Evolutionary conservation across 2,329 filamentous ascomycete species (phyloP).

Genomic region (Peltaster fructicola): DNA sequence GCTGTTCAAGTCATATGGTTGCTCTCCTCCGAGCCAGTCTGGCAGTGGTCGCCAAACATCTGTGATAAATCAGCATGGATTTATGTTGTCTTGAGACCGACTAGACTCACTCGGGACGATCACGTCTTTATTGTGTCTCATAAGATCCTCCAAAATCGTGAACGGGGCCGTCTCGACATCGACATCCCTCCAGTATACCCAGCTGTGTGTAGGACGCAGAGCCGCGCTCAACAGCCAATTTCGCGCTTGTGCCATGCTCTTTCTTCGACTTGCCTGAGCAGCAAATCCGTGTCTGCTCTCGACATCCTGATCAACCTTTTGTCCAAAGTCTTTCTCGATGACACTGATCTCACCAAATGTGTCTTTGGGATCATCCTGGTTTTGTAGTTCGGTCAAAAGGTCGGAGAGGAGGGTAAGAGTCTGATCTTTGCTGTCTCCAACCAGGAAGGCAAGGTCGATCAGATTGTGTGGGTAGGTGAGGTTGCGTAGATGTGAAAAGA

Average conservation of each 20-base stretch:
- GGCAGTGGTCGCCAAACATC: slow-evolving; percentile 96
- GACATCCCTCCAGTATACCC: slow-evolving; percentile 98
- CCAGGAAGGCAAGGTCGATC: slow-evolving; percentile 89
- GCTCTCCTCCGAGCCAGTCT: slow-evolving; percentile 95
- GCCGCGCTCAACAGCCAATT: slow-evolving; percentile 95
- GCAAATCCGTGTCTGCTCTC: slow-evolving; percentile 96
- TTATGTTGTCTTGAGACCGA: no score
- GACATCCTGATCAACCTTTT: slow-evolving; percentile 93
- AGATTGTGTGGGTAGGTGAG: slow-evolving; percentile 94
- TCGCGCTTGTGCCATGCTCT: slow-evolving; percentile 92
- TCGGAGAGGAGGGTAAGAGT: slow-evolving; percentile 62
- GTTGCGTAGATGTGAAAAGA: slow-evolving; percentile 93
- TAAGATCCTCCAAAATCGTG: slow-evolving; percentile 91
- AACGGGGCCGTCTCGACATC: slow-evolving; percentile 95
- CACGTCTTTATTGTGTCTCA: slow-evolving; percentile 97
- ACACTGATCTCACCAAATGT: slow-evolving; percentile 93
- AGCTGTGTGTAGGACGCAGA: slow-evolving; percentile 84
- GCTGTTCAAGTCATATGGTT: slow-evolving; percentile 95
- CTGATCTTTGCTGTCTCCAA: slow-evolving; percentile 90
- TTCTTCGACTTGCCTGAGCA: slow-evolving; percentile 80
- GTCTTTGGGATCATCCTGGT: slow-evolving; percentile 58
- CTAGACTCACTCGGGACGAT: slow-evolving; percentile 88
- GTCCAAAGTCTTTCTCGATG: slow-evolving; percentile 96
- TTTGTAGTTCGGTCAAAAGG: slow-evolving; percentile 63
- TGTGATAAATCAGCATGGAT: slow-evolving; percentile 20